Percentiles rank a stretch among this genome's conserved stretches.
Conservation (phyloP, 305 asterid genomes). For the Rubia peregrina region DNA sequence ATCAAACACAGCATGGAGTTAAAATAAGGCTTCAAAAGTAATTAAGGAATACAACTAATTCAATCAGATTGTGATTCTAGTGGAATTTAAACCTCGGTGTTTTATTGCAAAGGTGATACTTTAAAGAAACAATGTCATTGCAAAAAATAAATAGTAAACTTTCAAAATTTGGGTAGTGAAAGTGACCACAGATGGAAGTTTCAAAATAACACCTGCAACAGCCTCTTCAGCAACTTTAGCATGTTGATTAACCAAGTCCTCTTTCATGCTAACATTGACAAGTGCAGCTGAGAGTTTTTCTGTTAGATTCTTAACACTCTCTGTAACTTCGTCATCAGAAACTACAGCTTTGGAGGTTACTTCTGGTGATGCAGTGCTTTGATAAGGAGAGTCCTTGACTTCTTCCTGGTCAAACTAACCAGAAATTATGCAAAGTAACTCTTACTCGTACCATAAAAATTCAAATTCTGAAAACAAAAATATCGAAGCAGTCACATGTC, state of each 20-base stretch:
- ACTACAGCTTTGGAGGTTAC: conserved; percentile 33
- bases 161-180: neutral
- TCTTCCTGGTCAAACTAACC: conserved; percentile 39
- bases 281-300: conserved; percentile 82
- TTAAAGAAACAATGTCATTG: neutral
- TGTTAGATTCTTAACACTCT: conserved; percentile 41
- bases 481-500: neutral
- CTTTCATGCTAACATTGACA: conserved; percentile 72
- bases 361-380: conserved; percentile 42
- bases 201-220: conserved; percentile 56
- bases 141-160: neutral
- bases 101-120: neutral
- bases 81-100: neutral
- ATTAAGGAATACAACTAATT: neutral
- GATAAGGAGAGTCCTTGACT: conserved; percentile 37
- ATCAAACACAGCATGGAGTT: neutral
- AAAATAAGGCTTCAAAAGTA: neutral
- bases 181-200: neutral
- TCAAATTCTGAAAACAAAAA: neutral
- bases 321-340: conserved; percentile 39
- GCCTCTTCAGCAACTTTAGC: conserved; percentile 94
- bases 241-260: conserved; percentile 85
- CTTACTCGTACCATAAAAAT: neutral
- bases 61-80: neutral
- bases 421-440: neutral